These are phyloP conservation scores for Eucalyptus erythrocorys DNA, from an alignment of 345 rosid genomes.

Conservation along the genomic window DNA sequence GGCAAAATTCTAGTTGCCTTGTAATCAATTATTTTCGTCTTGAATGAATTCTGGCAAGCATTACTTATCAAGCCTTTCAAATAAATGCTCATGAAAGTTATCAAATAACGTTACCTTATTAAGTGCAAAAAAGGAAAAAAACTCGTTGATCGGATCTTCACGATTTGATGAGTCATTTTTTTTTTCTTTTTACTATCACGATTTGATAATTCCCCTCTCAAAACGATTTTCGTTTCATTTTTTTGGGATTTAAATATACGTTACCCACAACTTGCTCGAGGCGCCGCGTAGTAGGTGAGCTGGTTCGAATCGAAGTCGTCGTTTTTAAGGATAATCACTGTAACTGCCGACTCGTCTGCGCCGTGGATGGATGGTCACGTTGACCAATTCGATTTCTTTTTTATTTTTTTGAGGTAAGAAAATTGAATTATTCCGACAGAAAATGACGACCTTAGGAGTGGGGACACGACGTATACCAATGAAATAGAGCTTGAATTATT, in stretches of 20 bases:
- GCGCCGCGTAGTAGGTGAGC: not conserved
- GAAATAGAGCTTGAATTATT: not conserved
- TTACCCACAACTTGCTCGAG: not conserved
- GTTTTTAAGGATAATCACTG: not conserved
- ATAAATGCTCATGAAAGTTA: not conserved
- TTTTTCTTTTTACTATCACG: not conserved
- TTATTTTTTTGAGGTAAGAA: not conserved
- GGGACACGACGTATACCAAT: not conserved
- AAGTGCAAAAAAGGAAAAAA: not conserved
- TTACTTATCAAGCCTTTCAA: not conserved
- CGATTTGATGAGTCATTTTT: not conserved
- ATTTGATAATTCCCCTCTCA: not conserved
- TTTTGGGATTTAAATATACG: not conserved
- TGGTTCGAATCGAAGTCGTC: not conserved
- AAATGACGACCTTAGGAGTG: not conserved
- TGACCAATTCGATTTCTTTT: not conserved
- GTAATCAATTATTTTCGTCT: not conserved
- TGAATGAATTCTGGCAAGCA: rapidly evolving
- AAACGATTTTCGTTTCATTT: not conserved
- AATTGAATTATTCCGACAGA: not conserved
- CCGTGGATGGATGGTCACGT: not conserved
- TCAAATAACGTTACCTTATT: not conserved
- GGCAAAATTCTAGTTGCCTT: rapidly evolving
- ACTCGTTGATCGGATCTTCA: not conserved
- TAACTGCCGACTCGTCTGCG: not conserved